Evolutionary conservation across 2,329 filamentous ascomycete genomes (phyloP).

Genomic region (Penicillium concentricum): DNA sequence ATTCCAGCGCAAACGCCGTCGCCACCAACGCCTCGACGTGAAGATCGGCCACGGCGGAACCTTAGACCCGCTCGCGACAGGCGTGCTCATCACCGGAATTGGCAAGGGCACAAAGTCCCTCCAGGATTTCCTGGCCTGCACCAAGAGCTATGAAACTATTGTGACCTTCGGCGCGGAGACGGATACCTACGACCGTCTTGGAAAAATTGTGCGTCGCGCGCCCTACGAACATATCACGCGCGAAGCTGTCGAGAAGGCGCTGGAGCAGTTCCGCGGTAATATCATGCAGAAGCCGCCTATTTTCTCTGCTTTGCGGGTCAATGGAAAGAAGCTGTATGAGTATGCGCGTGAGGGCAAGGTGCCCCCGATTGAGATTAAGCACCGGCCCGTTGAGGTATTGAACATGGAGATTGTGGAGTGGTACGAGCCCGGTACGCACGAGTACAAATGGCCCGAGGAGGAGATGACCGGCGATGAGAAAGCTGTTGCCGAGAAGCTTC

Average conservation of each 20-base stretch:
- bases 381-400: constrained; percentile 73
- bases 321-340: constrained; percentile 93
- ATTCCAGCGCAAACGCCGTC: constrained; percentile 60
- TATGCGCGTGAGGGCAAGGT: constrained; percentile 88
- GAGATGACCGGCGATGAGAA: constrained; percentile 76
- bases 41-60: constrained; percentile 98
- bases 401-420: constrained; percentile 82
- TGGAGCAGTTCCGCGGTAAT: constrained; percentile 73
- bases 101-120: constrained; percentile 85
- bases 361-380: constrained; percentile 80
- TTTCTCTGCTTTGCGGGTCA: constrained; percentile 87
- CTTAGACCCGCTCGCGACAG: constrained; percentile 88
- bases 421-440: constrained; percentile 75
- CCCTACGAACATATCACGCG: constrained; percentile 79
- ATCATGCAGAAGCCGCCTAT: constrained; percentile 89
- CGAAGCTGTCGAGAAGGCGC: constrained; percentile 71
- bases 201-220: constrained; percentile 74
- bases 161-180: constrained; percentile 89
- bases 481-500: constrained; percentile 68
- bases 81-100: constrained; percentile 84
- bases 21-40: constrained; percentile 65
- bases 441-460: constrained; percentile 73
- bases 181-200: constrained; percentile 85
- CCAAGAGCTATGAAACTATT: constrained; percentile 87
- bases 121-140: constrained; percentile 76